Conservation (phyloP, 2,329 filamentous ascomycete genomes). For the Paraphaeosphaeria minitans region DNA sequence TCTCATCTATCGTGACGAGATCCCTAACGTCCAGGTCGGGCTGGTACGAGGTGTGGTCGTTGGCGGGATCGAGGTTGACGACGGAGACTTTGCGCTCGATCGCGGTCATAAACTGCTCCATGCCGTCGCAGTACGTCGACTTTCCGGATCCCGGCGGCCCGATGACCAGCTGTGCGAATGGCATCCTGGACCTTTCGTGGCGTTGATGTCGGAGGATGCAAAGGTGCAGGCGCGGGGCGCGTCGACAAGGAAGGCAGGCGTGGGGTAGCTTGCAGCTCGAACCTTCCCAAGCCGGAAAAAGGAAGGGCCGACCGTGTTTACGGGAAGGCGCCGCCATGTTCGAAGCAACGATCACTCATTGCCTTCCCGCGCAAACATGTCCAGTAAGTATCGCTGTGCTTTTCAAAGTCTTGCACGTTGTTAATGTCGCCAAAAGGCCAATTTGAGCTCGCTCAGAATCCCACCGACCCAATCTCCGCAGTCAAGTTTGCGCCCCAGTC, state of each 20-base stretch:
- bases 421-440: conserved; percentile 54
- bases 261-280: conserved; percentile 8
- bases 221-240: neutral
- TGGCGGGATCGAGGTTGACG: conserved; percentile 95
- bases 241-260: neutral
- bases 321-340: conserved; percentile 20
- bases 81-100: conserved; percentile 94
- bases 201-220: neutral
- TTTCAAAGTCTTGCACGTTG: neutral
- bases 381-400: conserved; percentile 24
- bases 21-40: conserved; percentile 89
- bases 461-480: conserved; percentile 84
- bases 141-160: conserved; percentile 96
- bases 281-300: conserved; percentile 10
- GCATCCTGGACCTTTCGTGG: conserved; percentile 48
- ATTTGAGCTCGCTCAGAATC: conserved; percentile 81
- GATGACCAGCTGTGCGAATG: conserved; percentile 78
- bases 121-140: conserved; percentile 97
- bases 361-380: conserved; percentile 30
- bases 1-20: conserved; percentile 87
- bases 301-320: conserved; percentile 18
- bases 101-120: conserved; percentile 97
- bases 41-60: conserved; percentile 88
- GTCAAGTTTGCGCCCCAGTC: conserved; percentile 81
- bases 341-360: conserved; percentile 2